Conservation (phyloP, 495 filamentous ascomycete species). For the Aspergillus carlsbadensis region DNA sequence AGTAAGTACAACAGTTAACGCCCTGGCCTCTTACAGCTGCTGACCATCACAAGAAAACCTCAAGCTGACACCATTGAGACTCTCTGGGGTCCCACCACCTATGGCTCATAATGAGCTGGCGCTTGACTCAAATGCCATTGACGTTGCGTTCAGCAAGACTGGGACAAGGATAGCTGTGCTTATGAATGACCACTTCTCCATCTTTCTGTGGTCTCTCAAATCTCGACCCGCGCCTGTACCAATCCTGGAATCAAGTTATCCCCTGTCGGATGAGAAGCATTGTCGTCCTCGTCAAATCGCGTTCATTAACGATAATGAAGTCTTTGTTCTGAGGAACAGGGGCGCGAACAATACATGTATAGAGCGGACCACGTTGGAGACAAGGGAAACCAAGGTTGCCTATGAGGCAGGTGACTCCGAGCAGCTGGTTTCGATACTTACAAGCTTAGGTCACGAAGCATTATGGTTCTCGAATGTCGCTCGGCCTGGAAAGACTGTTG, state of each 20-base stretch:
- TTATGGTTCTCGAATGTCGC: conserved; percentile 44
- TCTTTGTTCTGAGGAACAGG: conserved; percentile 38
- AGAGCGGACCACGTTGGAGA: conserved; percentile 40
- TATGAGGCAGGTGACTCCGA: conserved; percentile 36
- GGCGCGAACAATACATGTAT: conserved; percentile 35
- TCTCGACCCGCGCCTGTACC: conserved; percentile 44
- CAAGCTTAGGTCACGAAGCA: conserved; percentile 34
- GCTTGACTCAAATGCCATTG: conserved; percentile 61
- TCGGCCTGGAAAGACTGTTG: conserved; percentile 24
- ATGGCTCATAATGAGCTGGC: conserved; percentile 80
- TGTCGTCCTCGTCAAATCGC: conserved; percentile 43
- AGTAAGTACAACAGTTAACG: conserved; percentile 39
- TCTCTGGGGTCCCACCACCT: conserved; percentile 85
- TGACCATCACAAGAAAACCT: conserved; percentile 49
- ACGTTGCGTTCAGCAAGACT: conserved; percentile 69
- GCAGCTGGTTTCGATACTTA: conserved; percentile 41
- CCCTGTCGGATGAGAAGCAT: conserved; percentile 34
- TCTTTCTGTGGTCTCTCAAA: conserved; percentile 65
- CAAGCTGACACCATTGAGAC: conserved; percentile 81
- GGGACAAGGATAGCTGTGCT: conserved; percentile 71
- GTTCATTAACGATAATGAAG: conserved; percentile 45
- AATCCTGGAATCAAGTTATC: conserved; percentile 45
- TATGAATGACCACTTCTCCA: conserved; percentile 57
- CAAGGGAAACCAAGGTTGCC: conserved; percentile 29
- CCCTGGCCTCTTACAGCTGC: not conserved